A percentile compares a stretch with the other conserved stretches of the same genome.
phyloP scores from a whole-genome alignment of 371 early-diverging fungal species.

The Dinochytrium kinnereticum region DNA sequence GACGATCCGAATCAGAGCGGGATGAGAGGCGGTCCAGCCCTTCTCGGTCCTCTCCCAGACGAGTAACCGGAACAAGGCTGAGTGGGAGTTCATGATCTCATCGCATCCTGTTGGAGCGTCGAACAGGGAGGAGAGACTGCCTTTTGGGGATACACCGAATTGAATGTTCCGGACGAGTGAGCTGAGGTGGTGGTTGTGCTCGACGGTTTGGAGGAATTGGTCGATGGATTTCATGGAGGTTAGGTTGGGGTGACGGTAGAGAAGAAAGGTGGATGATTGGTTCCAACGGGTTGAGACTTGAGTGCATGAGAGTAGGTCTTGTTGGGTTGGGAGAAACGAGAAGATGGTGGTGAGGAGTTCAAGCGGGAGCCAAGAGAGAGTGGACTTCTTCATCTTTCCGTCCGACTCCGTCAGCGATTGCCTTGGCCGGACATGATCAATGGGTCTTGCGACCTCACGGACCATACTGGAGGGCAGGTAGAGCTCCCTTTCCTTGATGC shows the following conservation, averaged over 20 bases:
- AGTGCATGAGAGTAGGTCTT: constrained; percentile 12
- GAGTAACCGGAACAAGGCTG: constrained; percentile 25
- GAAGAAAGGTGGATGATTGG: background rate
- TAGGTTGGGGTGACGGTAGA: constrained; percentile 18
- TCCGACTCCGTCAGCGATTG: no score
- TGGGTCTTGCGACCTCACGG: no score
- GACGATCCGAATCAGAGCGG: constrained; percentile 22
- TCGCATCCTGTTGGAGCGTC: constrained; percentile 4
- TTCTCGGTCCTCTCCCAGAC: constrained; percentile 22
- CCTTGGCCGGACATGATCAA: no score
- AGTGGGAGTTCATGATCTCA: constrained; percentile 23
- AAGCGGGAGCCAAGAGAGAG: background rate
- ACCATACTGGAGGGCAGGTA: no score
- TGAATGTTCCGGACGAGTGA: background rate
- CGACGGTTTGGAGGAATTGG: constrained; percentile 12
- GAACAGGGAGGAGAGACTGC: constrained; percentile 10
- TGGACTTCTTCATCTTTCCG: no score
- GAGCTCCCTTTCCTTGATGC: background rate
- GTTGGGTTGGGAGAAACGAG: constrained; percentile 3
- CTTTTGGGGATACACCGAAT: background rate
- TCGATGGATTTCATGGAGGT: constrained; percentile 22
- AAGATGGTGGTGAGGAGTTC: constrained; percentile 10
- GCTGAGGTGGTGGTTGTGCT: constrained; percentile 15
- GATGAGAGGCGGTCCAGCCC: constrained; percentile 26
- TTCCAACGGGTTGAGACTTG: constrained; percentile 26